Conservation (phyloP, 1,139 yeast genomes). For the Taphrina populina region DNA sequence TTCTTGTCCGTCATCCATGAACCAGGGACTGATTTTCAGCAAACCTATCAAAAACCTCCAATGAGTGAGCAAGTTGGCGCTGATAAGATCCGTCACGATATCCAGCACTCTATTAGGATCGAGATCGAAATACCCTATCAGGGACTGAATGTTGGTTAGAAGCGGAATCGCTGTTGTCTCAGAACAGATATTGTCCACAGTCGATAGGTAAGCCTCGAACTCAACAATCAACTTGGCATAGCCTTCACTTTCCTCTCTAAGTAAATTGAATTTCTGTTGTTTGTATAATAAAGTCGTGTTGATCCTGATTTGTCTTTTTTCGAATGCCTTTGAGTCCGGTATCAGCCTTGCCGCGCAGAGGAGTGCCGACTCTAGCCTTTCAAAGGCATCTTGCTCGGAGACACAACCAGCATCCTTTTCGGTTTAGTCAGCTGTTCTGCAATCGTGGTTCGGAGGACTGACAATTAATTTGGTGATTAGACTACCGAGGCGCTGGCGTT, state of each 20-base stretch:
- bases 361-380: conserved; percentile 24
- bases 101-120: conserved; percentile 76
- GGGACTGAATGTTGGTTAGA: conserved; percentile 54
- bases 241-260: conserved; percentile 82
- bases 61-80: conserved; percentile 1
- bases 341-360: conserved; percentile 16
- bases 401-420: conserved; percentile 9
- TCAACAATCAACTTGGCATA: conserved; percentile 65
- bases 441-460: conserved; percentile 6
- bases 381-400: conserved; percentile 14
- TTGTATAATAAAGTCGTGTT: conserved; percentile 56
- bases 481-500: conserved; percentile 4
- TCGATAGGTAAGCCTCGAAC: conserved; percentile 43
- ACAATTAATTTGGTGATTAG: conserved; percentile 15
- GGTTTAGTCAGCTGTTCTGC: conserved; percentile 10
- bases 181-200: not conserved
- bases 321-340: conserved; percentile 36
- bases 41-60: conserved; percentile 16
- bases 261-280: conserved; percentile 67
- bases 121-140: conserved; percentile 74
- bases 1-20: conserved; percentile 4
- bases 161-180: conserved; percentile 52
- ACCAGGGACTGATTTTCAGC: conserved; percentile 23
- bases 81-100: conserved; percentile 54
- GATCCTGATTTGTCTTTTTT: conserved; percentile 50